Evolutionary conservation across 768 basidiomycete genomes (phyloP).

Genomic region (Arthromyces matolae): DNA sequence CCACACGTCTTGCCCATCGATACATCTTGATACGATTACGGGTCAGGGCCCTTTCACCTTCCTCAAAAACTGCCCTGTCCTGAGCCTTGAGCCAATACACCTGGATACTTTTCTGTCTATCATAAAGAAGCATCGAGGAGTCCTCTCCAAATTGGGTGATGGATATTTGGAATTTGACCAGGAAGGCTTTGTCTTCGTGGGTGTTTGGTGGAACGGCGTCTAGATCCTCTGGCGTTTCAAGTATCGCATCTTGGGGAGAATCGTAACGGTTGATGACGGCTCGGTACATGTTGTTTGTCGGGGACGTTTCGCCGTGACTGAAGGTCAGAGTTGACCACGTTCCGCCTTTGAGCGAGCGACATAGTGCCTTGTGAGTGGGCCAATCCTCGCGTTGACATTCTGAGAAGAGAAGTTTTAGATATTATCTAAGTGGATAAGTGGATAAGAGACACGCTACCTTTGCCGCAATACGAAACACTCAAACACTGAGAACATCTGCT

Average conservation of each 20-base stretch:
- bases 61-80: slow-evolving; percentile 17
- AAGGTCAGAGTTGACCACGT: slow-evolving; percentile 32
- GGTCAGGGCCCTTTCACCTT: slow-evolving; percentile 18
- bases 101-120: slow-evolving; percentile 36
- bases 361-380: slow-evolving; percentile 33
- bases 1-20: slow-evolving; percentile 19
- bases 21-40: slow-evolving; percentile 19
- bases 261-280: slow-evolving; percentile 23
- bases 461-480: slow-evolving; percentile 33
- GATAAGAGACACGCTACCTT: slow-evolving; percentile 13
- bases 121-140: slow-evolving; percentile 33
- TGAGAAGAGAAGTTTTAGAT: slow-evolving; percentile 7
- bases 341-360: slow-evolving; percentile 35
- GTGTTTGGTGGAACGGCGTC: slow-evolving; percentile 24
- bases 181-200: slow-evolving; percentile 32
- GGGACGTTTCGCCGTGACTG: slow-evolving; percentile 1
- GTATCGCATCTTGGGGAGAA: slow-evolving; percentile 9
- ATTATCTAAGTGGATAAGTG: too few species aligned
- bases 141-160: slow-evolving; percentile 10
- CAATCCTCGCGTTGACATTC: slow-evolving; percentile 42
- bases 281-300: neutral
- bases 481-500: slow-evolving; percentile 34
- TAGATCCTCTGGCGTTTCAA: neutral
- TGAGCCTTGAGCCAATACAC: slow-evolving; percentile 23
- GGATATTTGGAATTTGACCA: slow-evolving; percentile 37